Evolutionary conservation across 768 basidiomycete genomes (phyloP), one percentile per base, ranked within the genome.

Genomic region (Trichaptum fuscoviolaceum): DNA sequence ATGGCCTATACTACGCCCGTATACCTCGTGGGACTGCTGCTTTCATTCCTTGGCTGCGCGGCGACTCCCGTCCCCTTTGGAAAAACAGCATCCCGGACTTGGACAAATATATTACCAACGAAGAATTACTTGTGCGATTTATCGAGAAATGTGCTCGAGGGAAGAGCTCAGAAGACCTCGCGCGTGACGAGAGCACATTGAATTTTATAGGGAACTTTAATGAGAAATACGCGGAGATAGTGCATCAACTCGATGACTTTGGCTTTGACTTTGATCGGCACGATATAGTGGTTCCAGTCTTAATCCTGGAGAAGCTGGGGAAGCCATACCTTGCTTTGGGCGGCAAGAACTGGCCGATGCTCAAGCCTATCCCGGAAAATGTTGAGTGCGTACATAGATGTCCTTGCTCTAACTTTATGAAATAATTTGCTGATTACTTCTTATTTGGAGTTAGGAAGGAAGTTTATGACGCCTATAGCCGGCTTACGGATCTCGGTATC

Each of bases 1-100:
- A 57, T 58, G 66, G 66, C 4, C 57, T 65, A 17, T 67, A 57
- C 30, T 30, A 24, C 18, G 27, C 66, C 10, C 35, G 25, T 18
- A 42, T 67, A 10, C 26, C 26, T n/a, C 24, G 24, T 9, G 26
- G 64, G 8, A 60, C n/a, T 57, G 62, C 10, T 34, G 62, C 61
- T 35, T 35, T 63, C 63, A 52, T 52, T 52, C 42, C 42, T 52
- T 52, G 42, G 42, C 10, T 52, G 63, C 42, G 42, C 5, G 42
- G 42, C 20, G 10, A 52, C 3, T 15, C 42, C 15, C 42, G 42
- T 15, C 15, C 3, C 5, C 42, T 52, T 12, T 52, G 42, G 42
- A 52, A 12, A 52, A 12, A n/a, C n/a, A n/a, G n/a, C n/a, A n/a
- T n/a, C n/a, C n/a, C n/a, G 10, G 42, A 15, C 2, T 20, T 52